These are phyloP conservation scores for Diplocarpon mali DNA, from an alignment of 2,329 filamentous ascomycete genomes.

Conservation along the genomic window DNA sequence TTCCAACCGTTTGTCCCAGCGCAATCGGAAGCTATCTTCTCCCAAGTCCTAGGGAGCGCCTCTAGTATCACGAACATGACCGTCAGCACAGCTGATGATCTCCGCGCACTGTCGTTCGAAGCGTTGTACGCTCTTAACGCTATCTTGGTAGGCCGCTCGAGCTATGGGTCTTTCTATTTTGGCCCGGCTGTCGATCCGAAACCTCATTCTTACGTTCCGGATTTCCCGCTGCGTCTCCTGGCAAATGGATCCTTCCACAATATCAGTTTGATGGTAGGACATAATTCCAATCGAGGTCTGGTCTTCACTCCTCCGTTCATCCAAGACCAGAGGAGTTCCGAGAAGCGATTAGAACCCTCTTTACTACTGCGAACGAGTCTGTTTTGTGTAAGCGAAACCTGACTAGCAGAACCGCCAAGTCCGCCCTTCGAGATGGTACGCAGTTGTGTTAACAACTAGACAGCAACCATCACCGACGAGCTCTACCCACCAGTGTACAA, in stretches of 20 bases:
- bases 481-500: conserved; percentile 40
- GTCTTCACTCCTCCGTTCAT: conserved; percentile 23
- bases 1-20: conserved; percentile 7
- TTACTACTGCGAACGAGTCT: conserved; percentile 17
- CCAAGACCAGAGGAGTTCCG: conserved; percentile 10
- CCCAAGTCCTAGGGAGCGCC: conserved; percentile 10
- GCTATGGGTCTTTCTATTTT: conserved; percentile 33
- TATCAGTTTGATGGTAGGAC: conserved; percentile 35
- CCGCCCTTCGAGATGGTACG: no score
- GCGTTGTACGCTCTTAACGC: conserved; percentile 13
- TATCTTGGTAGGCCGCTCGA: conserved; percentile 13
- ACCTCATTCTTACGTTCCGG: conserved; percentile 31
- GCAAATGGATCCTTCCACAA: conserved; percentile 34
- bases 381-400: conserved; percentile 1
- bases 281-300: conserved; percentile 33
- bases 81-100: conserved; percentile 9
- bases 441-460: no score
- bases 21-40: conserved; percentile 10
- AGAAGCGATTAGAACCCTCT: conserved; percentile 1
- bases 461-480: conserved; percentile 30
- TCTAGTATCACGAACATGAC: conserved; percentile 7
- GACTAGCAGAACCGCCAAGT: neutral
- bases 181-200: conserved; percentile 37
- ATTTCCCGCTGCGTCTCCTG: conserved; percentile 34
- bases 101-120: conserved; percentile 11